A percentile compares a stretch with the other conserved stretches of the same genome.
These are phyloP conservation scores for Phytophthora cactorum DNA, from an alignment of 352 stramenopile species.

Conservation along the genomic window DNA sequence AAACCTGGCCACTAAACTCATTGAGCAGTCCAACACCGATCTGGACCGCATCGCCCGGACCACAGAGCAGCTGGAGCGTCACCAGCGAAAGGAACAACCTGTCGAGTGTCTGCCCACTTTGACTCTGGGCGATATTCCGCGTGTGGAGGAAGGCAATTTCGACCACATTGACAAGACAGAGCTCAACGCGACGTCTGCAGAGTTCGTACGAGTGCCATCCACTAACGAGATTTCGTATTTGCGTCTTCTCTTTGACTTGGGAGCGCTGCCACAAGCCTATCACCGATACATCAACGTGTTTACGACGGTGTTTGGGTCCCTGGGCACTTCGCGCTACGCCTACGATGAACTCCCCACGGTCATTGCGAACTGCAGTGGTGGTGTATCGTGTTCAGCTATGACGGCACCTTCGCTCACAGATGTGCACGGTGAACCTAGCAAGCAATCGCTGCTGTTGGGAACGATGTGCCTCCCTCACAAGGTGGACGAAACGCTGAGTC, in stretches of 20 bases:
- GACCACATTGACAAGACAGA: slow-evolving; percentile 56
- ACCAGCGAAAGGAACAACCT: slow-evolving; percentile 70
- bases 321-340: slow-evolving; percentile 71
- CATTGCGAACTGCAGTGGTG: slow-evolving; percentile 80
- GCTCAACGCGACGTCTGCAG: slow-evolving; percentile 36
- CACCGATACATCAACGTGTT: slow-evolving; percentile 76
- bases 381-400: slow-evolving; percentile 67
- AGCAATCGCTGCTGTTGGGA: slow-evolving; percentile 65
- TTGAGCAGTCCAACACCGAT: slow-evolving; percentile 55
- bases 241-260: slow-evolving; percentile 71
- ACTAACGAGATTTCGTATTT: slow-evolving; percentile 89
- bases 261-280: slow-evolving; percentile 59
- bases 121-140: slow-evolving; percentile 71
- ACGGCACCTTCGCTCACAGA: slow-evolving; percentile 64
- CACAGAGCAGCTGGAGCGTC: slow-evolving; percentile 55
- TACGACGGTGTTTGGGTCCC: slow-evolving; percentile 67
- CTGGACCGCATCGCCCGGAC: slow-evolving; percentile 59
- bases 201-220: slow-evolving; percentile 76
- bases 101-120: slow-evolving; percentile 81
- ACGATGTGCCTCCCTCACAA: slow-evolving; percentile 83
- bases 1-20: slow-evolving; percentile 49
- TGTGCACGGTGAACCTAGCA: slow-evolving; percentile 39
- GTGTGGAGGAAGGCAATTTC: slow-evolving; percentile 49
- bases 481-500: slow-evolving; percentile 60
- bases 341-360: slow-evolving; percentile 78